Evolutionary conservation across 164 flowering plant species (phyloP).

Genomic region (Santalum album): DNA sequence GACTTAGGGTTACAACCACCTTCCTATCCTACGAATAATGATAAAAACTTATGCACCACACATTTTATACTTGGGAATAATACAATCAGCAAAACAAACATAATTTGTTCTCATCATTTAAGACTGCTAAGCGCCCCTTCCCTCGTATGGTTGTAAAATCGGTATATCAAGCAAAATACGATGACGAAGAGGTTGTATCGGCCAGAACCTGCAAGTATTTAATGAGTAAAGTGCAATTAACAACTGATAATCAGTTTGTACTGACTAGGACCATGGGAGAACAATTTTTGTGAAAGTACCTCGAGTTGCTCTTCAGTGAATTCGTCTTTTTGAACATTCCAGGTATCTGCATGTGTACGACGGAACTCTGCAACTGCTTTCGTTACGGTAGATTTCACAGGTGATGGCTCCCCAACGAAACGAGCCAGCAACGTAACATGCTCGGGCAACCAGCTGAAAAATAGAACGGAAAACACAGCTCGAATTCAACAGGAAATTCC

Average conservation of each 20-base stretch:
- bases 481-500: too few relatives aligned
- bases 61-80: too few relatives aligned
- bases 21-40: too few relatives aligned
- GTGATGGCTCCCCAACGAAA: slow-evolving; percentile 83
- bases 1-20: too few relatives aligned
- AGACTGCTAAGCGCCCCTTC: too few relatives aligned
- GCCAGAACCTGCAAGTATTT: slow-evolving; percentile 69
- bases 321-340: slow-evolving; percentile 80
- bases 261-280: background rate
- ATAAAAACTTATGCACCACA: too few relatives aligned
- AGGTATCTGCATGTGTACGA: slow-evolving; percentile 96
- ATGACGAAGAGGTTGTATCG: slow-evolving; percentile 88
- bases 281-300: slow-evolving; percentile 27
- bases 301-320: slow-evolving; percentile 93
- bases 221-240: background rate
- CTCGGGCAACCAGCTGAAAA: slow-evolving; percentile 92
- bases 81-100: too few relatives aligned
- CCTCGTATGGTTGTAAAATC: too few relatives aligned
- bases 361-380: slow-evolving; percentile 95
- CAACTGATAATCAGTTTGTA: background rate
- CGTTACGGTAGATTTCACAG: slow-evolving; percentile 82
- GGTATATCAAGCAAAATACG: slow-evolving; percentile 88
- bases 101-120: too few relatives aligned
- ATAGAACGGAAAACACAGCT: too few relatives aligned
- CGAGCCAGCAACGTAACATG: slow-evolving; percentile 84